A percentile compares a stretch with the other conserved stretches of the same genome.
These are phyloP conservation scores for Elymus sibiricus DNA, from an alignment of 176 grass and related monocot species.

Conservation along the genomic window DNA sequence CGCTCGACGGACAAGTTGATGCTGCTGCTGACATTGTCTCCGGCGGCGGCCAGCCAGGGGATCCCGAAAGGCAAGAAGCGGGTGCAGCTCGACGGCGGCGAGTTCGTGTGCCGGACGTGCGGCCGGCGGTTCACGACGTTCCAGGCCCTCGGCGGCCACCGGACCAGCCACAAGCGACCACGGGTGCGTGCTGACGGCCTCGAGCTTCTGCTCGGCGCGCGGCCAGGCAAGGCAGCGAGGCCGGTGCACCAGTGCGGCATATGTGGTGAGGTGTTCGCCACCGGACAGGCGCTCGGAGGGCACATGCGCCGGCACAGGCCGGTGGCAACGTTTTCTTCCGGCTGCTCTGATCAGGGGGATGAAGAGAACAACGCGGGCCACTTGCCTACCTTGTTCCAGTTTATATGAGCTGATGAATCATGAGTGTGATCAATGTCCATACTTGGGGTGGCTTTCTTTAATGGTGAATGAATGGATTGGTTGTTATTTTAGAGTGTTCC, in stretches of 20 bases:
- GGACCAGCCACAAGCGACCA: conserved; percentile 43
- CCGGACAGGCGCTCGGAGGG: conserved; percentile 52
- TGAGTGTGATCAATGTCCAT: no score
- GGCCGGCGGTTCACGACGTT: conserved; percentile 48
- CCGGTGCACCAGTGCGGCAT: conserved; percentile 38
- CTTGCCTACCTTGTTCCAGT: no score
- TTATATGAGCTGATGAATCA: no score
- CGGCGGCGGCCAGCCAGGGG: conserved; percentile 16
- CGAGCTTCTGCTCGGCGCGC: conserved; percentile 22
- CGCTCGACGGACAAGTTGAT: not conserved
- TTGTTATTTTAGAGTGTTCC: no score
- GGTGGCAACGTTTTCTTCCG: no score
- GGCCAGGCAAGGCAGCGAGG: not conserved
- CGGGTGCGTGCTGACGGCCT: conserved; percentile 29
- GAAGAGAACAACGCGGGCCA: no score
- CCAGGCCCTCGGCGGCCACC: conserved; percentile 78
- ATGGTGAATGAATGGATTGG: no score
- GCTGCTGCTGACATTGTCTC: not conserved
- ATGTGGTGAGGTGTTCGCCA: conserved; percentile 36
- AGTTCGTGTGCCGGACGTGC: conserved; percentile 50
- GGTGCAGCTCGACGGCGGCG: not conserved
- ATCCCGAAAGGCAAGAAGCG: conserved; percentile 8
- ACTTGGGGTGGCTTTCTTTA: no score
- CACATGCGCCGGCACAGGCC: no score
- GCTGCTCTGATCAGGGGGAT: no score